Base-by-base conservation (phyloP, 2,329 filamentous ascomycete genomes). In the Fusarium xylarioides region DNA sequence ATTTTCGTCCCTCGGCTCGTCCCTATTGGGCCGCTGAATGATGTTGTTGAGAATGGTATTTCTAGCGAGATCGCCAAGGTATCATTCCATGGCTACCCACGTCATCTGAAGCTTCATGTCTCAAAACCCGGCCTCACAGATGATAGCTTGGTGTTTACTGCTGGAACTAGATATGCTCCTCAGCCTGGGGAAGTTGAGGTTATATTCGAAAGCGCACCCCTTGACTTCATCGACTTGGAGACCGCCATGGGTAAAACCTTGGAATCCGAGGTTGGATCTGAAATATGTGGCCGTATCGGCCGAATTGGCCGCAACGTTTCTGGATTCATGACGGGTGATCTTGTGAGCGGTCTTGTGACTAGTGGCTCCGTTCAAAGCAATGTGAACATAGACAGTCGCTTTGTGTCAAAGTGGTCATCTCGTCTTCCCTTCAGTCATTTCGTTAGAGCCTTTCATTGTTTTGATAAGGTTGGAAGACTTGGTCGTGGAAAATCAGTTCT, bases 1-100 rank as follows among this genome's bases (percentile, higher is more conserved):
- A 60, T 87, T 7, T 83, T 79, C 64, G 81, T 88, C 8, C 86
- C 87, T 11, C 83, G 87, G 8, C 78, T 89, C 5, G 74, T 79
- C 47, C 82, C 84, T 1, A 66, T 87, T 3, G 40, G 65, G 4
- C 38, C 69, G 2, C 73, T 89, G 34, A 89, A 88, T 68, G 74
- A 75, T 10, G 65, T 85, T n/a, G 82, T 89, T 4, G 86, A 88
- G 70, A 74, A 78, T 40, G 71, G 75, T 2, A 46, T 58, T 19
- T 53, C 53, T 10, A 55, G 63, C 2, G 54, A 68, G 3, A 55
- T 61, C 16, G 43, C 58, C 8, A 50, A 74, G 34, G 65, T 63
- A 8, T 43, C 63, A 0, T 82, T 83, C 38, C 55, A 74, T n/a
- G 30, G 47, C 12, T 44, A 63, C 7, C 59, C 44, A 11, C 52